Evolutionary conservation across 2,329 filamentous ascomycete genomes (phyloP).

Genomic region (Fusarium burgessii): DNA sequence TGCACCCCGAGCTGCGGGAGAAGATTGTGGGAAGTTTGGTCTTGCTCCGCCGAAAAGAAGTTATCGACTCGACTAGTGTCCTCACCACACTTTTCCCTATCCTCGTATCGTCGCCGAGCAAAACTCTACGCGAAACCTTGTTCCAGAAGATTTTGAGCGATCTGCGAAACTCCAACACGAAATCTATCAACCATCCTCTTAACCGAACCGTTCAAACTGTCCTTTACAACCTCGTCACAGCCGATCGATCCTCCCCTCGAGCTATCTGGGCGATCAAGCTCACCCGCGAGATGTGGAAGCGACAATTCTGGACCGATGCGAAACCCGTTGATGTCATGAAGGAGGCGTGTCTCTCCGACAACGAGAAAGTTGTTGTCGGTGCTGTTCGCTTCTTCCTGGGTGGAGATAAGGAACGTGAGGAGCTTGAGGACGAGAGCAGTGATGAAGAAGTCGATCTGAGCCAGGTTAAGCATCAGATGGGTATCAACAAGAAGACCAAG

Average conservation of each 20-base stretch:
- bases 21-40: constrained; percentile 94
- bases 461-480: constrained; percentile 84
- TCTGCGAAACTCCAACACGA: constrained; percentile 86
- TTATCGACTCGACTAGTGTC: constrained; percentile 85
- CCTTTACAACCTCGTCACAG: constrained; percentile 89
- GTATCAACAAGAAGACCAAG: constrained; percentile 96
- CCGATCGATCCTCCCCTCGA: constrained; percentile 85
- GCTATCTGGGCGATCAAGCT: constrained; percentile 97
- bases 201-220: constrained; percentile 95
- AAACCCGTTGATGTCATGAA: constrained; percentile 99
- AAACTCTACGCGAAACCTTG: constrained; percentile 85
- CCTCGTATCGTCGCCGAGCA: constrained; percentile 90
- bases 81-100: constrained; percentile 95
- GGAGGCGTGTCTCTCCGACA: constrained; percentile 87
- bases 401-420: constrained; percentile 94
- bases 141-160: constrained; percentile 92
- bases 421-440: constrained; percentile 88
- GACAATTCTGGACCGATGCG: constrained; percentile 94
- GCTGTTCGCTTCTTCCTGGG: constrained; percentile 95
- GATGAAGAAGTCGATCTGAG: constrained; percentile 83
- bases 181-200: constrained; percentile 88
- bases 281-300: constrained; percentile 94
- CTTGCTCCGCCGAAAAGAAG: constrained; percentile 88
- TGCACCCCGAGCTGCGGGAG: constrained; percentile 88
- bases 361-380: constrained; percentile 90